Conservation (phyloP, 345 rosid genomes). For the Eucalyptus melliodora region DNA sequence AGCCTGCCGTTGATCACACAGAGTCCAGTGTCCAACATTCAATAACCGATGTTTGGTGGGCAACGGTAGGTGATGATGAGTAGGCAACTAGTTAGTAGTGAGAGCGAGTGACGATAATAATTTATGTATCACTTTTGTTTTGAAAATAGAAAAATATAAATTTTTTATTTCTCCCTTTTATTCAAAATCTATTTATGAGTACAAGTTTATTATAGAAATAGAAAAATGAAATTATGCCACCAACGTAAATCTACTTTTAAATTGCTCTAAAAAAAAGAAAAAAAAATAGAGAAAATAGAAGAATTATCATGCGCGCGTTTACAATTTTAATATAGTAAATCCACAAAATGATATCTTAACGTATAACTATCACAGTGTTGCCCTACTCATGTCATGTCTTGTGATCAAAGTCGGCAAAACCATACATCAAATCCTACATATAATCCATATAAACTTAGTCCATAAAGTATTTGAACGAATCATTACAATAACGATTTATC, state of each 20-base stretch:
- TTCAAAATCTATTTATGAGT: no score
- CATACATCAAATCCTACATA: not conserved
- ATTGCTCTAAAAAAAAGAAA: rapidly evolving
- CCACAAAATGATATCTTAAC: rapidly evolving
- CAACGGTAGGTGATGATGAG: rapidly evolving
- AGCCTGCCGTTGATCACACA: rapidly evolving
- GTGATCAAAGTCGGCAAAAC: not conserved
- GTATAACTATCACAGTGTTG: rapidly evolving
- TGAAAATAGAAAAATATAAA: no score
- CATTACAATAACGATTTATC: not conserved
- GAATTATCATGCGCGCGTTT: rapidly evolving
- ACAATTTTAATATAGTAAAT: not conserved
- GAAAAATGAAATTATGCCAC: no score
- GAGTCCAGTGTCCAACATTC: rapidly evolving
- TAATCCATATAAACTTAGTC: no score
- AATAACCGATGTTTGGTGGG: rapidly evolving
- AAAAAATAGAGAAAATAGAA: no score
- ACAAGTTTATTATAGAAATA: no score
- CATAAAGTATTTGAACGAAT: not conserved
- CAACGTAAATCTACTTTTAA: rapidly evolving
- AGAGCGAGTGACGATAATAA: no score
- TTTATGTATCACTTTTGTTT: no score
- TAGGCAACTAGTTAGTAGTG: no score
- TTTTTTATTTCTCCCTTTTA: no score
- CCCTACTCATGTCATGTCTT: not conserved